These are phyloP conservation scores for Mycocentrospora acerina DNA, from an alignment of 2,329 filamentous ascomycete species.

Conservation along the genomic window DNA sequence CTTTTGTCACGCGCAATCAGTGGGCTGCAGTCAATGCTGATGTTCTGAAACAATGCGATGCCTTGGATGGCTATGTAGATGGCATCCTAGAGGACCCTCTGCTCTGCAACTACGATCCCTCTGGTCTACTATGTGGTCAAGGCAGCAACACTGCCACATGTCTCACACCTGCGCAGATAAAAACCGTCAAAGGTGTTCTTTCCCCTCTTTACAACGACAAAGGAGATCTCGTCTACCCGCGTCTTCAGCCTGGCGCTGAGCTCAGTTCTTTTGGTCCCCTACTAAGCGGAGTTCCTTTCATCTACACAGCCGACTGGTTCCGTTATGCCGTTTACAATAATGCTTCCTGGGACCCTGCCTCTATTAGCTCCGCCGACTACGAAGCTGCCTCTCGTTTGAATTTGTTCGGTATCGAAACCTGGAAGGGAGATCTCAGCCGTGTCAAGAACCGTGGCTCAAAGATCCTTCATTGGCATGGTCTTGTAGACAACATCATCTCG, in stretches of 20 bases:
- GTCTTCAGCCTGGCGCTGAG: constrained; percentile 54
- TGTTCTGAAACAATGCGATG: constrained; percentile 53
- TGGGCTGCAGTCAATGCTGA: constrained; percentile 47
- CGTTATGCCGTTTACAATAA: constrained; percentile 52
- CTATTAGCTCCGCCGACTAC: constrained; percentile 46
- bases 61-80: constrained; percentile 51
- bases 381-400: constrained; percentile 40
- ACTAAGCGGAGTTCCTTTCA: constrained; percentile 46
- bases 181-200: constrained; percentile 48
- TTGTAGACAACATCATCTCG: constrained; percentile 48
- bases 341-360: constrained; percentile 45
- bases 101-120: constrained; percentile 48
- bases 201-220: constrained; percentile 45
- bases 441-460: constrained; percentile 46
- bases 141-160: constrained; percentile 40
- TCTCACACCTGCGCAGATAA: constrained; percentile 48
- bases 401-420: constrained; percentile 43
- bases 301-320: constrained; percentile 52
- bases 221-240: constrained; percentile 52
- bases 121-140: constrained; percentile 39
- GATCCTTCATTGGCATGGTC: constrained; percentile 51
- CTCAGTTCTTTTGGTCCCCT: constrained; percentile 39
- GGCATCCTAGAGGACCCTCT: constrained; percentile 51
- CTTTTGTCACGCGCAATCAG: constrained; percentile 42
- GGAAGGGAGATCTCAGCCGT: constrained; percentile 44